Base-by-base conservation (phyloP, 176 grass and related monocot species). In the Olyra latifolia region DNA sequence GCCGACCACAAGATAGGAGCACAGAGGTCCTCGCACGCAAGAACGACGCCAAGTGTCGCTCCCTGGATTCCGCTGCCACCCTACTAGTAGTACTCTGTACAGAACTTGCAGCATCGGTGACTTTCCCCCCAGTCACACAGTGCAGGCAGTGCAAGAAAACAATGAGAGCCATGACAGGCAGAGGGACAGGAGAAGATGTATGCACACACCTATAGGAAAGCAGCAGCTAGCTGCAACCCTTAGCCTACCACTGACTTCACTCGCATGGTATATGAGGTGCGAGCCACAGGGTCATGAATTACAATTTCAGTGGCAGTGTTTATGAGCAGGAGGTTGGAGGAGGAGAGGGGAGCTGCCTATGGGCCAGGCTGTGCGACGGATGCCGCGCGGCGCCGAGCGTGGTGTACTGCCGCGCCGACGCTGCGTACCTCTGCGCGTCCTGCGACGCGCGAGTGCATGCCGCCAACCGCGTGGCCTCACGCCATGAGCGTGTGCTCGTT, bases 321-420 rank as follows among this genome's bases (percentile, higher is more conserved):
- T 16, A 82, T 7, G 53, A 85, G 23, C 38, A 82, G 73, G 82
- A 82, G 53, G 77, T 35, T 16, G 88, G 23, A 43, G 40, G 39
- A 38, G 67, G n/a, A 61, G 72, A 20, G 11, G 32, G 42, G 14
- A 69, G 61, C 45, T 79, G 71, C 41, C 54, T 81, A 81, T 87
- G 85, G 95, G 55, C 20, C 2, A 76, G 71, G 56, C 71, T 63
- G 28, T 98, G 90, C 44, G 53, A 98, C 11, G 82, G 80, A 12
- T 94, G 92, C 67, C 59, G 67, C 7, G 8, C 59, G 19, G 89
- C 78, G 78, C 64, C 89, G 2, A 78, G 82, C 58, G 55, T 82
- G 46, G 95, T 94, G 74, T 94, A 97, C 66, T 94, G 92, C 89
- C 82, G 17, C 4, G 92, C 95, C 11, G 92, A 97, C 69, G 77